Evolutionary conservation across 805 yeast genomes (phyloP).

Genomic region (Metschnikowia baotianmanensis): DNA sequence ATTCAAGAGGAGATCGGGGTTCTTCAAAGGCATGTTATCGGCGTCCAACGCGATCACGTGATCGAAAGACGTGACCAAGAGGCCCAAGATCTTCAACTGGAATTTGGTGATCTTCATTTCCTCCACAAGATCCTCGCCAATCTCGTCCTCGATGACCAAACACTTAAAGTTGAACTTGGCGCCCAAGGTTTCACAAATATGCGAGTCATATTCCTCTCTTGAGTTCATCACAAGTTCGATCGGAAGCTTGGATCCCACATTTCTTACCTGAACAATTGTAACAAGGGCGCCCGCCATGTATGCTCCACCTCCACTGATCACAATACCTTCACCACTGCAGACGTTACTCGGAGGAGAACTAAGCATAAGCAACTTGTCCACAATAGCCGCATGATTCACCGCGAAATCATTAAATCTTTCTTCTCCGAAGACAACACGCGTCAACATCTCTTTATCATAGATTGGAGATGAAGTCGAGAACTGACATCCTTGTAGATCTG

Average conservation of each 20-base stretch:
- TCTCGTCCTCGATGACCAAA: slow-evolving; percentile 25
- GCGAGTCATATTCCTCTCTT: slow-evolving; percentile 22
- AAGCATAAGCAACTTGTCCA: slow-evolving; percentile 22
- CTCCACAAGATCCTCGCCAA: slow-evolving; percentile 23
- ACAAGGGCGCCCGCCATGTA: slow-evolving; percentile 29
- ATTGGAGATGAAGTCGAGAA: slow-evolving; percentile 14
- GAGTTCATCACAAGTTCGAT: slow-evolving; percentile 33
- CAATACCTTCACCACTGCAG: slow-evolving; percentile 34
- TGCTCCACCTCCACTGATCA: slow-evolving; percentile 30
- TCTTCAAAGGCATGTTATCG: slow-evolving; percentile 32
- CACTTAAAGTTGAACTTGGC: slow-evolving; percentile 27
- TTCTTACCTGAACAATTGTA: slow-evolving; percentile 29
- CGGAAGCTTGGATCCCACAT: slow-evolving; percentile 33
- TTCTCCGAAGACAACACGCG: slow-evolving; percentile 18
- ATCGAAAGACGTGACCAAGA: slow-evolving; percentile 34
- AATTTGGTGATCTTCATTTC: slow-evolving; percentile 22
- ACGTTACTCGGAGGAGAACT: slow-evolving; percentile 25
- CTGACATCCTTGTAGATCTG: slow-evolving; percentile 13
- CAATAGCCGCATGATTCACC: slow-evolving; percentile 26
- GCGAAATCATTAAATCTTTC: slow-evolving; percentile 23
- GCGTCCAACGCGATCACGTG: slow-evolving; percentile 33
- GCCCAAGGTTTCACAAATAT: slow-evolving; percentile 28
- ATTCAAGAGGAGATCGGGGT: slow-evolving; percentile 27
- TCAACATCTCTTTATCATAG: slow-evolving; percentile 13
- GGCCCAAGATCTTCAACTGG: slow-evolving; percentile 31